A percentile compares a stretch with the other conserved stretches of the same genome.
Conservation (phyloP, 1,284 basidiomycete genomes). For the Moniliella sp. region DNA sequence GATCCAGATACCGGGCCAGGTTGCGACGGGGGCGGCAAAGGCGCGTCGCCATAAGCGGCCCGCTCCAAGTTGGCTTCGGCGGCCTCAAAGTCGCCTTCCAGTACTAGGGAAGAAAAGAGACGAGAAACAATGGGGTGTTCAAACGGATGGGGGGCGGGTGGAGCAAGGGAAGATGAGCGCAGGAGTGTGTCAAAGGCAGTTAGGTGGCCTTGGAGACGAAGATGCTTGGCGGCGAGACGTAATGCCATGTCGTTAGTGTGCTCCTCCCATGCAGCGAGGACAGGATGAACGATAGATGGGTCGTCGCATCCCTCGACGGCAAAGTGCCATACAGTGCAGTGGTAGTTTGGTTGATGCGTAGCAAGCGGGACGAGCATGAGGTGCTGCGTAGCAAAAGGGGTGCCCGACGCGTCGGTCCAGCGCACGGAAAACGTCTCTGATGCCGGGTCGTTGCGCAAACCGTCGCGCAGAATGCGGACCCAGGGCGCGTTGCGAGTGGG, state of each 20-base stretch:
- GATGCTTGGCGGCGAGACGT: conserved; percentile 45
- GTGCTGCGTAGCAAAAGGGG: conserved; percentile 20
- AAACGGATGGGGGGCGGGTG: too few relatives aligned
- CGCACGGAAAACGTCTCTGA: conserved; percentile 18
- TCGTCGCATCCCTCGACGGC: conserved; percentile 24
- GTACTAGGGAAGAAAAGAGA: conserved; percentile 47
- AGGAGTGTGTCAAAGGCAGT: conserved; percentile 40
- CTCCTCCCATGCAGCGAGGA: conserved; percentile 9
- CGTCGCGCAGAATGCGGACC: conserved; percentile 19
- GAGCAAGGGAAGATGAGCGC: too few relatives aligned
- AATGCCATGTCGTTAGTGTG: conserved; percentile 5
- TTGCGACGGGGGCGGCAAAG: too few relatives aligned
- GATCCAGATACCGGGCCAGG: too few relatives aligned
- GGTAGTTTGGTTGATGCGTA: neutral
- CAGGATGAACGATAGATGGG: conserved; percentile 7
- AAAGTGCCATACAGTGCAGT: conserved; percentile 17
- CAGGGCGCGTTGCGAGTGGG: too few relatives aligned
- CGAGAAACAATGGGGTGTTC: conserved; percentile 53
- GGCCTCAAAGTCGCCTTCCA: conserved; percentile 46
- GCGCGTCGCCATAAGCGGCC: too few relatives aligned
- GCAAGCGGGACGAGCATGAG: conserved; percentile 15
- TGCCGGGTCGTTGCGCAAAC: conserved; percentile 28
- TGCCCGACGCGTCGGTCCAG: conserved; percentile 11
- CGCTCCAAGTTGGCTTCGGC: conserved; percentile 40
- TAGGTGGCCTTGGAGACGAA: conserved; percentile 52